Evolutionary conservation across 202 grass and related monocot genomes (phyloP).

Genomic region (Digitaria exilis): DNA sequence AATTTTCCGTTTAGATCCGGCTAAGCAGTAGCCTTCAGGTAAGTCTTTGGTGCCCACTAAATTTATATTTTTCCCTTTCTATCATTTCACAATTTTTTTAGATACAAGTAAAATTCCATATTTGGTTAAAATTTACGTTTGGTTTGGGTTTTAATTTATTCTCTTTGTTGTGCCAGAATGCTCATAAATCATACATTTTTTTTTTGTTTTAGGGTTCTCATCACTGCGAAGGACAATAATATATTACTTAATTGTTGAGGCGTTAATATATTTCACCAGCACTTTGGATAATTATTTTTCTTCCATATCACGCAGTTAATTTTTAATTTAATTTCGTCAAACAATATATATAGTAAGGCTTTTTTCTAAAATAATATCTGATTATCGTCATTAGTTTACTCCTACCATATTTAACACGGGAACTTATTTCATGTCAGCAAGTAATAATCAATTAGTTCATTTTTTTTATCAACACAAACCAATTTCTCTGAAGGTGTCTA

Average conservation of each 20-base stretch:
- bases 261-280: not conserved
- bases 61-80: not conserved
- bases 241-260: not conserved
- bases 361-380: not conserved
- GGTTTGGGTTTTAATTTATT: no score
- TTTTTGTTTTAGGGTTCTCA: not conserved
- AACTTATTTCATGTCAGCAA: not conserved
- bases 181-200: not conserved
- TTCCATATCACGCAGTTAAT: not conserved
- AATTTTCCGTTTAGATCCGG: conserved; percentile 30
- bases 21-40: not conserved
- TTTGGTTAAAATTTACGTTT: not conserved
- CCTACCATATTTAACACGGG: not conserved
- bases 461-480: not conserved
- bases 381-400: not conserved
- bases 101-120: not conserved
- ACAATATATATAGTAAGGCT: not conserved
- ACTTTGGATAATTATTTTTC: not conserved
- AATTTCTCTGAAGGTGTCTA: not conserved
- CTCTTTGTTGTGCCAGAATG: no score
- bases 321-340: not conserved
- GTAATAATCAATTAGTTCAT: not conserved
- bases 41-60: not conserved
- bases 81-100: not conserved
- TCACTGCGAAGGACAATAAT: not conserved